phyloP scores from a whole-genome alignment of 1,284 basidiomycete species.

The Agroathelia rolfsii region DNA sequence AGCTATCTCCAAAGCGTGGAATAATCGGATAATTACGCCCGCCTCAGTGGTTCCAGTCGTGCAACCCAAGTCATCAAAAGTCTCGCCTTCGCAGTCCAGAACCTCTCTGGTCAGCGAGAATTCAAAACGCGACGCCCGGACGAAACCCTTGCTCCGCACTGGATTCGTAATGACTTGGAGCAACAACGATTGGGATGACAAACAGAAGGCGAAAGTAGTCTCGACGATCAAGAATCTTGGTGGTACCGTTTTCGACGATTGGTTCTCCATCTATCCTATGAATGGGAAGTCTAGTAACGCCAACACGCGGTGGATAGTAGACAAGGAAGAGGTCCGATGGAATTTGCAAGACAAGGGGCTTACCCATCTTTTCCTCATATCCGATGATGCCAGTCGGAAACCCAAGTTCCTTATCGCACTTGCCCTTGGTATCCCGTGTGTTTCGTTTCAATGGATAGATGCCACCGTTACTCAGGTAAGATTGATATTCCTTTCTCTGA shows the following conservation, averaged over 20 bases:
- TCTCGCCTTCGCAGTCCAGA: conserved; percentile 39
- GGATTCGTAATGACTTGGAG: conserved; percentile 41
- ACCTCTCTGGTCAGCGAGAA: conserved; percentile 20
- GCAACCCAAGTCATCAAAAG: conserved; percentile 18
- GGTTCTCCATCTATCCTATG: conserved; percentile 57
- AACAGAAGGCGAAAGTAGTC: conserved; percentile 32
- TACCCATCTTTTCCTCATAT: conserved; percentile 59
- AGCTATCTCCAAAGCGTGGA: conserved; percentile 41
- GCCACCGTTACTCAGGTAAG: conserved; percentile 34
- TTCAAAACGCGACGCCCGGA: conserved; percentile 20
- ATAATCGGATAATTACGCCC: conserved; percentile 32
- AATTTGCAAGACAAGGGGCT: conserved; percentile 26
- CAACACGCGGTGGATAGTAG: conserved; percentile 43
- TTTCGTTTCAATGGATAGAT: conserved; percentile 55
- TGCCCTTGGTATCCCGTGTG: conserved; percentile 77
- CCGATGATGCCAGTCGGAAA: conserved; percentile 55
- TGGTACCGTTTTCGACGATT: conserved; percentile 54
- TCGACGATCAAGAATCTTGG: conserved; percentile 41
- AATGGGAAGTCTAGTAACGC: conserved; percentile 30
- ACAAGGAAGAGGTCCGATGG: conserved; percentile 37
- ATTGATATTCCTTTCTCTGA: conserved; percentile 1
- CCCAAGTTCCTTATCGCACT: conserved; percentile 76
- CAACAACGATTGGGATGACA: conserved; percentile 23
- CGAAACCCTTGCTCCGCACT: conserved; percentile 33
- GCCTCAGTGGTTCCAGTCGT: conserved; percentile 33